These are phyloP conservation scores for Fusarium beomiforme DNA, from an alignment of 2,329 filamentous ascomycete genomes.

Conservation along the genomic window DNA sequence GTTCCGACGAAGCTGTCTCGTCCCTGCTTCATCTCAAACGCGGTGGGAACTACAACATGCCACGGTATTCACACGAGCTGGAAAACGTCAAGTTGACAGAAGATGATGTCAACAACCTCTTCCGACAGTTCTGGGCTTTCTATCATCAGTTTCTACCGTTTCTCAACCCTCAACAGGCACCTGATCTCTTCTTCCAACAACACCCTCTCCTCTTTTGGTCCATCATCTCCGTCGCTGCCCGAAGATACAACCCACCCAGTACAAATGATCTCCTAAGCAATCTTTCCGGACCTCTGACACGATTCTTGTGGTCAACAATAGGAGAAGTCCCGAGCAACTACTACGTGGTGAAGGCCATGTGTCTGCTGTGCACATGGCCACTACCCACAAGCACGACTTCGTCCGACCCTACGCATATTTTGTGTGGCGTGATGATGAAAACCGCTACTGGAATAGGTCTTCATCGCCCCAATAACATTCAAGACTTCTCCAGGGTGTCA, in stretches of 20 bases:
- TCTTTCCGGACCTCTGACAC: slow-evolving; percentile 73
- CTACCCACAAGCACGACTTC: slow-evolving; percentile 83
- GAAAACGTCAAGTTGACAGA: slow-evolving; percentile 72
- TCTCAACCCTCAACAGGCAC: slow-evolving; percentile 71
- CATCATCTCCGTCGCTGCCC: slow-evolving; percentile 78
- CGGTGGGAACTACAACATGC: slow-evolving; percentile 69
- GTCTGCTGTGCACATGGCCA: slow-evolving; percentile 83
- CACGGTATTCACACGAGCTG: slow-evolving; percentile 68
- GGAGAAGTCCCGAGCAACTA: slow-evolving; percentile 82
- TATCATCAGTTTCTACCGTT: slow-evolving; percentile 85
- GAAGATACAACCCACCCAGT: slow-evolving; percentile 67
- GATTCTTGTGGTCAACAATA: slow-evolving; percentile 80
- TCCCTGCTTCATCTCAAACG: slow-evolving; percentile 74
- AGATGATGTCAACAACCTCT: slow-evolving; percentile 71
- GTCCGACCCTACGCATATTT: slow-evolving; percentile 82
- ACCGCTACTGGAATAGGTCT: slow-evolving; percentile 85
- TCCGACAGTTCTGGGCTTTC: slow-evolving; percentile 77
- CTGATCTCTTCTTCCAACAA: slow-evolving; percentile 80
- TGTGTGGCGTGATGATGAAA: slow-evolving; percentile 88
- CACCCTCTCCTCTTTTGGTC: slow-evolving; percentile 88
- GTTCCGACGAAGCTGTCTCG: slow-evolving; percentile 74
- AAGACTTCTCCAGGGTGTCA: slow-evolving; percentile 82
- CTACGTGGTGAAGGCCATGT: slow-evolving; percentile 83
- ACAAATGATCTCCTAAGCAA: slow-evolving; percentile 73
- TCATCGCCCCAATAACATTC: slow-evolving; percentile 82